A percentile compares a stretch with the other conserved stretches of the same genome.
Conservation (phyloP, 768 basidiomycete species). For the Phaffia australis region DNA sequence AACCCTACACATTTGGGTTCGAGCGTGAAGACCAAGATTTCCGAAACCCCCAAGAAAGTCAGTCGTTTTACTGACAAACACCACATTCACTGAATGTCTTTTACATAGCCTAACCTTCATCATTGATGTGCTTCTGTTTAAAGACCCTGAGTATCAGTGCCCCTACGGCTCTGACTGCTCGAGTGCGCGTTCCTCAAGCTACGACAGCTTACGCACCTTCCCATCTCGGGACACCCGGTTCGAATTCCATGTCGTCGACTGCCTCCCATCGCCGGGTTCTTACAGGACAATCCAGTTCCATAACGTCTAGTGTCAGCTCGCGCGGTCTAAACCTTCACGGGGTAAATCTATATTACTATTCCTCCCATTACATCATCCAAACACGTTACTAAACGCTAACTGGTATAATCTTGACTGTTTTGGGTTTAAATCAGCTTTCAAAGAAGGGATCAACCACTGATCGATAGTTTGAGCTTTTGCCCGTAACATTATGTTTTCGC, state of each 20-base stretch:
- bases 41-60: conserved; percentile 24
- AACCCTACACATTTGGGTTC: neutral
- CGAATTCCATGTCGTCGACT: conserved; percentile 20
- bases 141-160: conserved; percentile 51
- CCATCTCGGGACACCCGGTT: neutral
- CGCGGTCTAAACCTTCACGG: conserved; percentile 7
- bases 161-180: conserved; percentile 74
- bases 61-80: neutral
- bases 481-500: too few relatives aligned
- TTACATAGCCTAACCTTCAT: neutral
- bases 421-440: too few relatives aligned
- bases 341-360: neutral
- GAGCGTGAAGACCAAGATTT: neutral
- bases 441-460: too few relatives aligned
- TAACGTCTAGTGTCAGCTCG: conserved; percentile 13
- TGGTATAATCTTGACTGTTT: too few relatives aligned
- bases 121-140: too few relatives aligned
- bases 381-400: too few relatives aligned
- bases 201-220: conserved; percentile 16
- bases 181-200: conserved; percentile 33
- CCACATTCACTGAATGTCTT: neutral
- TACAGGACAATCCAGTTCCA: conserved; percentile 3
- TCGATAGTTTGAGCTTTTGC: too few relatives aligned
- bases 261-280: conserved; percentile 9
- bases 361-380: too few relatives aligned